Base-by-base conservation (phyloP, 306 rosid genomes). In the Fragaria iinumae region DNA sequence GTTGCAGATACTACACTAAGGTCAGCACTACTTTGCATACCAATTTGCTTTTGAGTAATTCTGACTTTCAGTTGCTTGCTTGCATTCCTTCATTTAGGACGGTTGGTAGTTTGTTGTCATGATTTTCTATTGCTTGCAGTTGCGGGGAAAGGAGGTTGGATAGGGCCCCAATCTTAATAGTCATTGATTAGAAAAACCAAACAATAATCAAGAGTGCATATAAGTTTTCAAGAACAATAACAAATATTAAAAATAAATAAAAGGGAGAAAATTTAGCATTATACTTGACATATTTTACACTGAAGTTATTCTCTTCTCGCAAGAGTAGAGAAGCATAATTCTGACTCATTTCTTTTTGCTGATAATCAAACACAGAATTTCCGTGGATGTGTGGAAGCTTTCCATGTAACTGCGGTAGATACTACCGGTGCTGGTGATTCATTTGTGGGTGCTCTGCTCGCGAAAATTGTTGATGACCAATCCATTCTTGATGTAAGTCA, bases 341-440 rank as follows among this genome's bases (percentile, higher is more conserved):
- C 64, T 57, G 43, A 62, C 41, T 62, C 67, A 1, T 29, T 62
- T 16, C 0, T 20, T 64, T 43, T 34, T 64, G 23, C 45, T 62
- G 17, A 62, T 62, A 29, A 62, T 62, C 48, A 77, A 38, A 18
- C 87, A 55, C 11, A 94, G 98, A 82, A 83, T 45, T 95, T 95
- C 91, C 89, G 70, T 8, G 98, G 98, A 74, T 38, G 85, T 1
- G 97, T 95, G 57, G 96, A 88, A 0, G 90, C 87, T 34, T 95
- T 89, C 52, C 89, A 83, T 72, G 98, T 95, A 6, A 83, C 83
- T 5, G 63, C 97, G 2, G 87, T 92, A 27, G 98, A 95, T 65
- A 95, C 98, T 34, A 95, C 98, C 17, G 98, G 98, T 9, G 98
- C 98, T 9, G 98, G 98, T 39, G 98, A 95, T 84, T 63, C 98